Evolutionary conservation across 2,329 filamentous ascomycete species (phyloP), one percentile per base, ranked within the genome.

Genomic region (Hirsutella thompsonii): DNA sequence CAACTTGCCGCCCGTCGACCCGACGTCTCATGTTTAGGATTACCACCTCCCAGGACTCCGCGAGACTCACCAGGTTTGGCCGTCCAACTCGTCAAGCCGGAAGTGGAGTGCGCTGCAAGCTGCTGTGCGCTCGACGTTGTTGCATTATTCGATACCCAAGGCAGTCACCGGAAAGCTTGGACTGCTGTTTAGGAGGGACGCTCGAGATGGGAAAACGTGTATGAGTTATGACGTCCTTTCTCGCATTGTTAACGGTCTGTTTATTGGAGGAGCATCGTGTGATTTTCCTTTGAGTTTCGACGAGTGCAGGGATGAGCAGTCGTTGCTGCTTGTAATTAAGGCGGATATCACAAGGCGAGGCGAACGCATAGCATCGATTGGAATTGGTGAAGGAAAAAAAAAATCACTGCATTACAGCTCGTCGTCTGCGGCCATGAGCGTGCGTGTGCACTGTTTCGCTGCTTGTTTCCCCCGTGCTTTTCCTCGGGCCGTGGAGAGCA

Each of bases 11-110:
- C 52, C 52, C 44, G 61, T 75, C 49, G 61, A 70, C 55, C 59
- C 62, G 47, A 67, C 65, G 47, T 61, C 68, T 52, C 72, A 76
- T 59, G 69, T 62, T 61, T 64, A 64, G 61, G 61, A 63, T 62
- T 62, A 60, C 60, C 55, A 58, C 59, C 58, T 61, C 58, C 57
- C 45, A 55, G 57, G 56, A 56, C 55, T 51, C 55, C 52, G 52
- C 55, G 56, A 57, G 52, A 52, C 55, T 33, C 32, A 16, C 5
- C n/a, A 4, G 14, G 5, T 16, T n/a, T 8, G 14, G 32, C 32
- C 32, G 32, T 33, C 32, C 14, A 14, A 6, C 8, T 4, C 14
- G 8, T 18, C 14, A n/a, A 16, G 8, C 14, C 16, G 32, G 8
- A 16, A 33, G 32, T 33, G 32, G 32, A 14, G 8, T n/a, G 32